A percentile compares a stretch with the other conserved stretches of the same genome.
Evolutionary conservation across 345 rosid genomes (phyloP).

Genomic region (Dimocarpus longan): DNA sequence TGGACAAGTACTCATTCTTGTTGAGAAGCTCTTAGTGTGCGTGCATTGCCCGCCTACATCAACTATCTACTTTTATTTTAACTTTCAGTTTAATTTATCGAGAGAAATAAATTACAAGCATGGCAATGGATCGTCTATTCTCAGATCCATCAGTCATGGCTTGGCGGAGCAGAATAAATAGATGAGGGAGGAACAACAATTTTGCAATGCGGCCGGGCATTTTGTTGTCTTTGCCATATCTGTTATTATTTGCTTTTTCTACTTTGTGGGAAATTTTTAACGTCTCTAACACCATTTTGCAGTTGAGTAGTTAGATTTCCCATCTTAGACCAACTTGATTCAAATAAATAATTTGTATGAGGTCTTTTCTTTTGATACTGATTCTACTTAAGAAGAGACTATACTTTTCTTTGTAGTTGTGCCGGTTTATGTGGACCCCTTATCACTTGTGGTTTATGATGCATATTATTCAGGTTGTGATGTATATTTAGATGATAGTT

Average conservation of each 20-base stretch:
- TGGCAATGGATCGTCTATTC: neutral
- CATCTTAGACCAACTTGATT: neutral
- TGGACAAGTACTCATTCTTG: neutral
- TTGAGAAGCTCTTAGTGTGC: neutral
- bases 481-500: too few species aligned
- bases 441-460: too few species aligned
- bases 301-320: neutral
- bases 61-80: neutral
- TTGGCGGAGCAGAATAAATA: neutral
- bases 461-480: too few species aligned
- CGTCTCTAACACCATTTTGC: neutral
- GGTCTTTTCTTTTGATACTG: too few species aligned
- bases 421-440: too few species aligned
- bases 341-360: too few species aligned
- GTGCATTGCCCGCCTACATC: too few species aligned
- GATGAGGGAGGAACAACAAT: constrained; percentile 10
- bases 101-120: neutral
- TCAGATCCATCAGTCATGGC: constrained; percentile 1
- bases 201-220: neutral
- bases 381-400: too few species aligned
- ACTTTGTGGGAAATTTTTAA: neutral
- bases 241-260: neutral
- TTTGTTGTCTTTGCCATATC: constrained; percentile 10
- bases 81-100: neutral
- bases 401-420: too few species aligned